Evolutionary conservation across 1,284 basidiomycete genomes (phyloP).

Genomic region (Cryptococcus sp.): DNA sequence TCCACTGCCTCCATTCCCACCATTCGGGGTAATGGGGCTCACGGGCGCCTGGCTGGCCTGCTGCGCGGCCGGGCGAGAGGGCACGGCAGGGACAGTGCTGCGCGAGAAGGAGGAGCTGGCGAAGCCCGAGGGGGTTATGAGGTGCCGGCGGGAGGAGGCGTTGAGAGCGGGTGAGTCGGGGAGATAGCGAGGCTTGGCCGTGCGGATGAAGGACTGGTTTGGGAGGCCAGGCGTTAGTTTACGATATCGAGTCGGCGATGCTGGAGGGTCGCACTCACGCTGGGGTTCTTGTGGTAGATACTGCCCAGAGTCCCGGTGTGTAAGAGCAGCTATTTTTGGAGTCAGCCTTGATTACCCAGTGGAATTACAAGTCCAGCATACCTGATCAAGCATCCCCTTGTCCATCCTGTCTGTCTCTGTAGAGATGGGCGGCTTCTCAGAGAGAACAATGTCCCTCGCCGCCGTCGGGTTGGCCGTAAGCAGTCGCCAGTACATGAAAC

Average conservation of each 20-base stretch:
- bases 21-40: not conserved
- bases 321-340: conserved; percentile 36
- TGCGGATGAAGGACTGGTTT: conserved; percentile 49
- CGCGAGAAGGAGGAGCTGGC: conserved; percentile 14
- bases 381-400: conserved; percentile 85
- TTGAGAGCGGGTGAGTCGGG: conserved; percentile 49
- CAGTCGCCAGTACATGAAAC: conserved; percentile 99
- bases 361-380: conserved; percentile 46
- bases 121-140: conserved; percentile 36
- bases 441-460: conserved; percentile 86
- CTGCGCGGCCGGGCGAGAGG: conserved; percentile 13
- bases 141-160: conserved; percentile 47
- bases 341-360: not conserved
- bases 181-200: conserved; percentile 46
- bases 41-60: conserved; percentile 2
- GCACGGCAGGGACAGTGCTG: conserved; percentile 5
- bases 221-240: not conserved
- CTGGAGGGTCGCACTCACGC: conserved; percentile 22
- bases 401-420: conserved; percentile 98
- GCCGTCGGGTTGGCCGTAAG: conserved; percentile 88
- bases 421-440: conserved; percentile 93
- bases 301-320: conserved; percentile 50
- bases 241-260: too few species aligned
- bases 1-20: conserved; percentile 5
- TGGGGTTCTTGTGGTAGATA: conserved; percentile 51